These are phyloP conservation scores for Pseudisothecium myosuroides DNA, from an alignment of 225 moss, liverwort and hornwort species.

Conservation along the genomic window DNA sequence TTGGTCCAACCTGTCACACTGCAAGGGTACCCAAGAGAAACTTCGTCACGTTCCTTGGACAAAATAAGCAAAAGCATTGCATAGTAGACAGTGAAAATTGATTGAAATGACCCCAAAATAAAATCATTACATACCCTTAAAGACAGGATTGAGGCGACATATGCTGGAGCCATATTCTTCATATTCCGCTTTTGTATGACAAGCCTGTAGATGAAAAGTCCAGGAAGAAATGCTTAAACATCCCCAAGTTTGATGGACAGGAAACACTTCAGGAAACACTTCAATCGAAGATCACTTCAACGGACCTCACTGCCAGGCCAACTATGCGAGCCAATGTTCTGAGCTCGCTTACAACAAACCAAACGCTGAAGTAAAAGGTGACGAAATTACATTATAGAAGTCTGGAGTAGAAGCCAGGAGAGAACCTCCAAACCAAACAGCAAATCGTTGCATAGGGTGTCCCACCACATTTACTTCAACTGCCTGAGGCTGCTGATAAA, in stretches of 20 bases:
- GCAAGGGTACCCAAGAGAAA: neutral
- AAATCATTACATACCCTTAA: slow-evolving; percentile 3
- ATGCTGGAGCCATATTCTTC: slow-evolving; percentile 96
- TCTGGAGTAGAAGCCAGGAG: slow-evolving; percentile 86
- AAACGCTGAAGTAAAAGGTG: neutral
- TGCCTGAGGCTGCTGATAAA: slow-evolving; percentile 44
- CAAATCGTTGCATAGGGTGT: slow-evolving; percentile 84
- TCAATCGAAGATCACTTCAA: neutral
- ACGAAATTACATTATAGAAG: slow-evolving; percentile 52
- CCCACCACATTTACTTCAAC: slow-evolving; percentile 93
- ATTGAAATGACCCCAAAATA: neutral
- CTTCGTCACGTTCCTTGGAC: neutral
- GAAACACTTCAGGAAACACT: neutral
- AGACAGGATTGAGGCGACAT: slow-evolving; percentile 72
- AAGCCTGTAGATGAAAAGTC: slow-evolving; percentile 47
- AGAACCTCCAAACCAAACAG: slow-evolving; percentile 90
- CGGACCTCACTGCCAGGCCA: neutral
- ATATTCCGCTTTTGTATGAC: slow-evolving; percentile 45
- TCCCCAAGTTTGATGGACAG: neutral
- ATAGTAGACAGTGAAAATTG: neutral
- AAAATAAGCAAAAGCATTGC: neutral
- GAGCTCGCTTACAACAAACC: neutral
- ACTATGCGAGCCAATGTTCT: neutral
- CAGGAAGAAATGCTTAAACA: neutral
- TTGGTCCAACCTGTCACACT: slow-evolving; percentile 10